Percentiles rank a stretch among this genome's conserved stretches.
These are phyloP conservation scores for Scenedesmus sp. DNA, from an alignment of 163 green algal genomes.

Conservation along the genomic window DNA sequence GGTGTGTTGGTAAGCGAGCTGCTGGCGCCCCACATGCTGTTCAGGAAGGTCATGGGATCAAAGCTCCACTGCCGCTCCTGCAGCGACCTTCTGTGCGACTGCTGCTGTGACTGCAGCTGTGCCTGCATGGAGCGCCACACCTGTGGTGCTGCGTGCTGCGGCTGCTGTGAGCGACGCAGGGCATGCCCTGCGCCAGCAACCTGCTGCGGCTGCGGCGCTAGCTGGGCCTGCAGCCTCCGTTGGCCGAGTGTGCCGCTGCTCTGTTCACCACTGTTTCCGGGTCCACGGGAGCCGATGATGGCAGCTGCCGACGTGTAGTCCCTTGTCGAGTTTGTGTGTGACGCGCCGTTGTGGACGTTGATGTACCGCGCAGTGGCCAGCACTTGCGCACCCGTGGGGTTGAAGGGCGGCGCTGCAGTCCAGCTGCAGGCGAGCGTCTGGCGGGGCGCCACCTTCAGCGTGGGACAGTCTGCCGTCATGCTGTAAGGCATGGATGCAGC, in stretches of 20 bases:
- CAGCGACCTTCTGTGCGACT: background rate
- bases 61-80: background rate
- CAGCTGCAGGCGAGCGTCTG: constrained; percentile 1
- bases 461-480: background rate
- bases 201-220: background rate
- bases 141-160: background rate
- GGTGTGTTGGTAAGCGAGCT: background rate
- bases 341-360: constrained; percentile 14
- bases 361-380: constrained; percentile 6
- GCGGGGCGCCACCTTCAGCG: background rate
- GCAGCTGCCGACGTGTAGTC: background rate
- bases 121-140: background rate
- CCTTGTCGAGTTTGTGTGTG: background rate
- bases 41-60: background rate
- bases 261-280: background rate
- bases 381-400: constrained; percentile 8
- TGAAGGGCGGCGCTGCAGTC: constrained; percentile 23
- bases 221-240: background rate
- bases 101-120: background rate
- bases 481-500: background rate
- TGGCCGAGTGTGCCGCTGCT: background rate
- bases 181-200: background rate
- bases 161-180: no score
- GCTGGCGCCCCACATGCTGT: background rate
- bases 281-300: background rate